Evolutionary conservation across 176 grass and related monocot species (phyloP).

Genomic region (Puya raimondii): DNA sequence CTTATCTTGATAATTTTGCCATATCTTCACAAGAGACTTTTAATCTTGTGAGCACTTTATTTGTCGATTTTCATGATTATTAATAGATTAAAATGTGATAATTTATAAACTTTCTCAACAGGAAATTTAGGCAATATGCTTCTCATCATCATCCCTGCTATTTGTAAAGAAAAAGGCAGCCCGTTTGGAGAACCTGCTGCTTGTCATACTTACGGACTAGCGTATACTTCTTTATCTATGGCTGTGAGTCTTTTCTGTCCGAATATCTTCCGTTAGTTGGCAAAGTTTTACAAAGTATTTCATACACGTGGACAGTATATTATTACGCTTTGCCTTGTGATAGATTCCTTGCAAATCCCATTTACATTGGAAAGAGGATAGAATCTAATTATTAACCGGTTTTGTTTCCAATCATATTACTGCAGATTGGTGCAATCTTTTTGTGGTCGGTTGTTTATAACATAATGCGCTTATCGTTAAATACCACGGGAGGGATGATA

Average conservation of each 20-base stretch:
- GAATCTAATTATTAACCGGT: too few relatives aligned
- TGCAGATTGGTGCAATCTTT: slow-evolving; percentile 70
- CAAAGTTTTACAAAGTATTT: neutral
- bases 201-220: slow-evolving; percentile 53
- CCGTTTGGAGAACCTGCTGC: slow-evolving; percentile 57
- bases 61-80: neutral
- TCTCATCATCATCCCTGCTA: slow-evolving; percentile 73
- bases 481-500: slow-evolving; percentile 11
- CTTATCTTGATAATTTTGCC: too few relatives aligned
- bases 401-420: neutral
- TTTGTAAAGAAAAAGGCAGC: slow-evolving; percentile 89
- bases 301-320: too few relatives aligned
- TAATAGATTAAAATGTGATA: neutral
- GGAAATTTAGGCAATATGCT: slow-evolving; percentile 79
- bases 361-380: too few relatives aligned
- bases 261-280: neutral
- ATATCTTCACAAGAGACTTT: too few relatives aligned
- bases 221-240: slow-evolving; percentile 73
- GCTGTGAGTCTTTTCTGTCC: slow-evolving; percentile 33
- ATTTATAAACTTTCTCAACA: slow-evolving; percentile 9
- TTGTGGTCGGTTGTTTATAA: slow-evolving; percentile 73
- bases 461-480: slow-evolving; percentile 44
- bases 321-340: too few relatives aligned
- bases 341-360: too few relatives aligned
- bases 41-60: too few relatives aligned